phyloP scores from a whole-genome alignment of 139 green algal genomes.

The Chlorella sp. region DNA sequence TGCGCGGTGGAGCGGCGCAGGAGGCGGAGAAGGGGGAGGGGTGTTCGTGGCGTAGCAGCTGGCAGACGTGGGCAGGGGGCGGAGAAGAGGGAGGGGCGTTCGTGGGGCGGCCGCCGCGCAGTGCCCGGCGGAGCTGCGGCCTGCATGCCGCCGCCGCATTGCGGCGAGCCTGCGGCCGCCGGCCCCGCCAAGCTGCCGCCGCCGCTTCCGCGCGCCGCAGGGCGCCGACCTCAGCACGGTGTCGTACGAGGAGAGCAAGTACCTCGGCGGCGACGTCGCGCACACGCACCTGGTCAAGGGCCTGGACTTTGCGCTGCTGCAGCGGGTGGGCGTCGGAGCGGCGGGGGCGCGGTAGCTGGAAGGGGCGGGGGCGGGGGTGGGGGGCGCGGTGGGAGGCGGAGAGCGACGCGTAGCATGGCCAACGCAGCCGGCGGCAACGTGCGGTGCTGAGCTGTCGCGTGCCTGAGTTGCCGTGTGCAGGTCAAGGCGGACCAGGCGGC shows the following conservation, averaged over 20 bases:
- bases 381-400: too few species aligned
- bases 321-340: conserved; percentile 68
- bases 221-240: conserved; percentile 31
- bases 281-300: conserved; percentile 95
- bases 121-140: too few species aligned
- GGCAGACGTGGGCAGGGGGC: too few species aligned
- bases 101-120: too few species aligned
- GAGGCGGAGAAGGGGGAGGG: too few species aligned
- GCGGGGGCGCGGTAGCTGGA: neutral
- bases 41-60: too few species aligned
- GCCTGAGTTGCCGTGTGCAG: neutral
- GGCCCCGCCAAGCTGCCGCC: neutral
- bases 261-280: conserved; percentile 89
- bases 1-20: too few species aligned
- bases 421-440: too few species aligned
- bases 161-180: too few species aligned
- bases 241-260: conserved; percentile 84
- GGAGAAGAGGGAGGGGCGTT: too few species aligned
- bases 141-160: too few species aligned
- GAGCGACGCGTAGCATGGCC: neutral
- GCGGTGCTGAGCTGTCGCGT: too few species aligned
- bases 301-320: conserved; percentile 92
- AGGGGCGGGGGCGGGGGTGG: neutral
- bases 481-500: conserved; percentile 26
- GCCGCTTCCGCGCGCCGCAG: neutral